A percentile compares a stretch with the other conserved stretches of the same genome.
Conservation (phyloP, 2,329 filamentous ascomycete genomes). For the Xenoacremonium recifei region DNA sequence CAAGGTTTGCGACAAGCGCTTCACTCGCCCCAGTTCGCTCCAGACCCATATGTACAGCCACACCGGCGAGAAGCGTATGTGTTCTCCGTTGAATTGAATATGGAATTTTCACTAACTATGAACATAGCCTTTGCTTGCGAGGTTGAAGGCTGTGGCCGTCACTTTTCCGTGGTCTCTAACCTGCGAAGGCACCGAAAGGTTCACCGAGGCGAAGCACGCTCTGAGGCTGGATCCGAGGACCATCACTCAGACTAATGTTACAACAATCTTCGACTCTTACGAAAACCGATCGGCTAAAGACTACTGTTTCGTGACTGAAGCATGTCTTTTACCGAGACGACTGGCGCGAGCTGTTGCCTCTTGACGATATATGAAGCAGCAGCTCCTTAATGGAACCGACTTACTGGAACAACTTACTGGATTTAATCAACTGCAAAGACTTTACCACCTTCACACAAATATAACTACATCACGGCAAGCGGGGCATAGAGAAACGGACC, state of each 20-base stretch:
- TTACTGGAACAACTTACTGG: no score
- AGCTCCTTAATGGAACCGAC: no score
- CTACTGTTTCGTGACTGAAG: no score
- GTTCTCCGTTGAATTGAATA: not conserved
- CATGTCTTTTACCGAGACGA: no score
- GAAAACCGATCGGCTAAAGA: no score
- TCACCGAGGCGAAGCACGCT: slow-evolving; percentile 69
- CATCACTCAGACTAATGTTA: slow-evolving; percentile 60
- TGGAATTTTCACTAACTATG: slow-evolving; percentile 8
- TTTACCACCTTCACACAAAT: no score
- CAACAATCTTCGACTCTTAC: no score
- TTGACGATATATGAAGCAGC: no score
- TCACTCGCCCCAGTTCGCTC: slow-evolving; percentile 88
- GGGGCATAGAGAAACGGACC: slow-evolving; percentile 28
- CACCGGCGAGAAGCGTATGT: slow-evolving; percentile 96
- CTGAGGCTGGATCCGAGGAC: slow-evolving; percentile 63
- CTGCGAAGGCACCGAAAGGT: slow-evolving; percentile 93
- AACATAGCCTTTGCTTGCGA: slow-evolving; percentile 83
- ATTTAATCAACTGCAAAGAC: no score
- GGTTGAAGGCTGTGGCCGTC: slow-evolving; percentile 89
- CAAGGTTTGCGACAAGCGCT: slow-evolving; percentile 97
- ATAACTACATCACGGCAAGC: slow-evolving; percentile 23
- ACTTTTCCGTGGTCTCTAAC: slow-evolving; percentile 97
- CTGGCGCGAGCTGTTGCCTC: no score
- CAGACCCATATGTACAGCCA: slow-evolving; percentile 99